Percentiles rank a stretch among this genome's conserved stretches.
These are phyloP conservation scores for Stagonosporopsis chrysanthemi DNA, from an alignment of 2,329 filamentous ascomycete genomes.

Conservation along the genomic window DNA sequence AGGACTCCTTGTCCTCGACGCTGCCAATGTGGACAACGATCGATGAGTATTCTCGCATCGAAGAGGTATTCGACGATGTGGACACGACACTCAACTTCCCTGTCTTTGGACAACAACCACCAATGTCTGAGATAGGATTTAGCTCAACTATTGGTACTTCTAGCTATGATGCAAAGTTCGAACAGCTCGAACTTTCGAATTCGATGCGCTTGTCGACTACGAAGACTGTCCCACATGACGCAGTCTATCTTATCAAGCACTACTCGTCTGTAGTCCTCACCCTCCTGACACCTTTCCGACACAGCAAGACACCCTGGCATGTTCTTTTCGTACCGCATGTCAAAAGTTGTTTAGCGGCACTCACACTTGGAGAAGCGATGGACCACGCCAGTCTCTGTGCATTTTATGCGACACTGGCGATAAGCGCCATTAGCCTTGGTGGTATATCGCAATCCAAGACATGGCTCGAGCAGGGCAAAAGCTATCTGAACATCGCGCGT, in stretches of 20 bases:
- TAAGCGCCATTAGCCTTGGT: conserved; percentile 54
- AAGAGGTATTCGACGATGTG: conserved; percentile 18
- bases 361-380: conserved; percentile 52
- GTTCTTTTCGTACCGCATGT: conserved; percentile 54
- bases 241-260: conserved; percentile 50
- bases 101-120: neutral
- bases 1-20: neutral
- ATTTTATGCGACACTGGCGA: conserved; percentile 53
- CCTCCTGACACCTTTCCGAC: conserved; percentile 38
- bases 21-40: neutral
- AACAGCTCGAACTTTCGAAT: neutral
- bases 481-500: conserved; percentile 41
- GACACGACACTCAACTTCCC: neutral
- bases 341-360: conserved; percentile 53
- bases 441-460: conserved; percentile 34
- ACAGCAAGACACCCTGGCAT: conserved; percentile 56
- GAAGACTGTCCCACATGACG: conserved; percentile 38
- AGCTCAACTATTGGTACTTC: neutral
- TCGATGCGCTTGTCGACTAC: neutral
- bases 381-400: conserved; percentile 51
- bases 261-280: conserved; percentile 49
- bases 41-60: conserved; percentile 3
- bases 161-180: neutral
- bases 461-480: conserved; percentile 46
- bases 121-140: neutral